Percentiles rank a stretch among this genome's conserved stretches.
Conservation (phyloP, 257 asterid species). For the Solanum phureja region DNA sequence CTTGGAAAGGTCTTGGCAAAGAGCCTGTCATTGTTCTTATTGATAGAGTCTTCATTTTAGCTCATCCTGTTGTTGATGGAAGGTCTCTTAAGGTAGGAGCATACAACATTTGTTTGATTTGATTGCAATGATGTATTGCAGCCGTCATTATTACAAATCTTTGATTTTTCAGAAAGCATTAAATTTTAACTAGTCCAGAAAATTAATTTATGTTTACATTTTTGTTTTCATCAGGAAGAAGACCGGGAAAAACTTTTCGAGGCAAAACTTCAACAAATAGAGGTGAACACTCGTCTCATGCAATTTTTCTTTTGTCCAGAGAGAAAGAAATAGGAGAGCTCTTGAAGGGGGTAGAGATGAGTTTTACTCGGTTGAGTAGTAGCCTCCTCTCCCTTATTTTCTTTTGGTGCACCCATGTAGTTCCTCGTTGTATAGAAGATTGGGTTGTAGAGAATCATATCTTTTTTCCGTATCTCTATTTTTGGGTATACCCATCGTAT, state of each 20-base stretch:
- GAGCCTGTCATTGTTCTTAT: slow-evolving; percentile 98
- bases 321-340: background rate
- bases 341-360: background rate
- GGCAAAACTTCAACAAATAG: slow-evolving; percentile 95
- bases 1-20: slow-evolving; percentile 99
- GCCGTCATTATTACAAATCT: background rate
- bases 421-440: background rate
- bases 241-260: slow-evolving; percentile 81
- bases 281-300: slow-evolving; percentile 36
- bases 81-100: slow-evolving; percentile 64
- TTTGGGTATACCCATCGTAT: background rate
- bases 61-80: slow-evolving; percentile 69
- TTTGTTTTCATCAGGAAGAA: slow-evolving; percentile 53
- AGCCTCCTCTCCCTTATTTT: background rate
- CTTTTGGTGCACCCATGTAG: background rate
- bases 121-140: background rate
- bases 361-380: background rate
- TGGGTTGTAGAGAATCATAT: background rate
- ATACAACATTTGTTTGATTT: background rate
- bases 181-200: background rate
- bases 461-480: background rate
- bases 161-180: background rate
- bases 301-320: background rate
- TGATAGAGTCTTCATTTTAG: slow-evolving; percentile 88
- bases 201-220: slow-evolving; percentile 1